Percentiles rank a stretch among this genome's conserved stretches.
Conservation (phyloP, 139 green algal species). For the Desmodesmus armatus region DNA sequence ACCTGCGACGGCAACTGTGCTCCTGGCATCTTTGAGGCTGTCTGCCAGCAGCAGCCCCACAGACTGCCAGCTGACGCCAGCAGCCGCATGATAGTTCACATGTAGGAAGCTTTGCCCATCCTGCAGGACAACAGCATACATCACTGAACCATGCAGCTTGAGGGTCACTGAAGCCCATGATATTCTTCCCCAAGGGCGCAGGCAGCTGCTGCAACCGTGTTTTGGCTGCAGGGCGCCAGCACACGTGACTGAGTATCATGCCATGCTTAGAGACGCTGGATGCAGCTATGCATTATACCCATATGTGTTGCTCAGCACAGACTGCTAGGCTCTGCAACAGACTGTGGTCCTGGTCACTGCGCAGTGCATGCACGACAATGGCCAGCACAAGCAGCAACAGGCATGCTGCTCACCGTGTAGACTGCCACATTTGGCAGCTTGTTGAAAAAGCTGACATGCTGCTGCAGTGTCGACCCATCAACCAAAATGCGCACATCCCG, state of each 20-base stretch:
- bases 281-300: too few relatives aligned
- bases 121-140: background rate
- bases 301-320: too few relatives aligned
- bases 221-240: too few relatives aligned
- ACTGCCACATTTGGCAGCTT: background rate
- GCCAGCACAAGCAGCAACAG: background rate
- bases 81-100: constrained; percentile 22
- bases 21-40: constrained; percentile 3
- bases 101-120: constrained; percentile 36
- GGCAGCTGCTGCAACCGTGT: too few relatives aligned
- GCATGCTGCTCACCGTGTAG: constrained; percentile 35
- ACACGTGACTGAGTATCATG: too few relatives aligned
- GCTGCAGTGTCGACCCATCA: background rate
- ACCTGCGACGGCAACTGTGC: background rate
- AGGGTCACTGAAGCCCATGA: too few relatives aligned
- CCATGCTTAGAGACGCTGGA: too few relatives aligned
- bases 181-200: too few relatives aligned
- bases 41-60: constrained; percentile 42
- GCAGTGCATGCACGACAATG: background rate
- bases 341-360: too few relatives aligned
- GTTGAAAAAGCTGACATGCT: constrained; percentile 26
- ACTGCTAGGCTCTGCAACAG: too few relatives aligned
- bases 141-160: too few relatives aligned
- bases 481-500: constrained; percentile 38
- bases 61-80: constrained; percentile 29